Base-by-base conservation (phyloP, 192 early-diverging fungal species). In the Mortierella antarctica region DNA sequence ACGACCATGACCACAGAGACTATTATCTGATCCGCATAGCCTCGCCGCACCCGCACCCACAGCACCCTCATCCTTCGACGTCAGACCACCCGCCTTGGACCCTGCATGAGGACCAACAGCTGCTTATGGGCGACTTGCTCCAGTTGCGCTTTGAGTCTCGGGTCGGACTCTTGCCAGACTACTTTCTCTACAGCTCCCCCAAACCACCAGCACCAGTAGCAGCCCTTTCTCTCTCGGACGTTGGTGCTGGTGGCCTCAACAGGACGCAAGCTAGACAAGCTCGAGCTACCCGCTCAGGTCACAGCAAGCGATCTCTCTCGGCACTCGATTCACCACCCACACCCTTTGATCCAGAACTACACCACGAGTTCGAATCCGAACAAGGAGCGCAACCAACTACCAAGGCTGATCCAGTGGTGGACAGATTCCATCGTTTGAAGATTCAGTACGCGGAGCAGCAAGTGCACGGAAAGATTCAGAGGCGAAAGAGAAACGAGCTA, bases 1-100 rank as follows among this genome's bases (percentile, higher is more conserved):
- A 66, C 31, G 75, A 78, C 46, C 68, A 78, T 31, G 57, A 66
- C 5, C 52, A 48, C 14, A 46, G 68, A 5, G 41, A 71, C 44
- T 78, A 78, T n/a, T 78, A 78, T 10, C 41, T 78, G 17, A 78
- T 78, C 62, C 59, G 54, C 20, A 47, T 52, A 51, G 48, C 61
- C 17, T 47, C 69, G 21, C 51, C 60, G 7, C 60, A 68, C 39
- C 53, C 46, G 2, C 40, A 56, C 14, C 45, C 11, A 13, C 45
- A 63, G 48, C 20, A 44, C 31, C 31, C 31, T 31, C 31, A 31
- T 31, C 31, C 31, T 3, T 31, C 31, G 31, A 31, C 31, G 31
- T 31, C 31, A 56, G 56, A 49, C 18, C 9, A 58, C 0, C 18
- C 31, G 15, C 17, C 18, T 17, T 71, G 69, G 69, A 55, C 50